Evolutionary conservation across 805 yeast species (phyloP).

Genomic region (Priceomyces castillae): DNA sequence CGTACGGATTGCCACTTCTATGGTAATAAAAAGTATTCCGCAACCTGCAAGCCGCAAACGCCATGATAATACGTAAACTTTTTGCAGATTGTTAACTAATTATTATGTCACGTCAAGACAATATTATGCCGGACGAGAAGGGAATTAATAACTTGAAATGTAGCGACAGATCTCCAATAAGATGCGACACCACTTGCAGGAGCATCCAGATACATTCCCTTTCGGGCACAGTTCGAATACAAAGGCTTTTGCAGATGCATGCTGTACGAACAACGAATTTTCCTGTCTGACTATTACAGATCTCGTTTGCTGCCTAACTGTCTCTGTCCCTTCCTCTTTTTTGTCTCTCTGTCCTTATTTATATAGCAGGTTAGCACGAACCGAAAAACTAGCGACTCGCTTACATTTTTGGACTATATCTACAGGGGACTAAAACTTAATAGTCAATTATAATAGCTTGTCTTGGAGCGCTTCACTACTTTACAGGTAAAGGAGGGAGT

Average conservation of each 20-base stretch:
- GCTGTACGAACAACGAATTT: background rate
- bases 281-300: background rate
- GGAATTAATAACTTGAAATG: background rate
- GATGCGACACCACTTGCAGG: background rate
- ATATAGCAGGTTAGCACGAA: background rate
- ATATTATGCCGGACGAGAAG: no score
- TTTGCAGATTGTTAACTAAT: no score
- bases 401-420: no score
- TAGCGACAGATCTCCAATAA: background rate
- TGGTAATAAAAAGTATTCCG: no score
- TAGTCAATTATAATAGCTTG: no score
- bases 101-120: no score
- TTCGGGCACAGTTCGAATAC: background rate
- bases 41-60: no score
- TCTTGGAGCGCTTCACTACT: background rate
- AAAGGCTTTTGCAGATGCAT: background rate
- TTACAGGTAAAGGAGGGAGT: background rate
- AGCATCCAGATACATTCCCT: background rate
- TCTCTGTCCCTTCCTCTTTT: no score
- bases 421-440: no score
- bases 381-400: no score
- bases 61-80: no score
- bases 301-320: background rate
- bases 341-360: background rate
- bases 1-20: no score